Conservation (phyloP, 2,329 filamentous ascomycete genomes). For the Fusarium xylarioides region DNA sequence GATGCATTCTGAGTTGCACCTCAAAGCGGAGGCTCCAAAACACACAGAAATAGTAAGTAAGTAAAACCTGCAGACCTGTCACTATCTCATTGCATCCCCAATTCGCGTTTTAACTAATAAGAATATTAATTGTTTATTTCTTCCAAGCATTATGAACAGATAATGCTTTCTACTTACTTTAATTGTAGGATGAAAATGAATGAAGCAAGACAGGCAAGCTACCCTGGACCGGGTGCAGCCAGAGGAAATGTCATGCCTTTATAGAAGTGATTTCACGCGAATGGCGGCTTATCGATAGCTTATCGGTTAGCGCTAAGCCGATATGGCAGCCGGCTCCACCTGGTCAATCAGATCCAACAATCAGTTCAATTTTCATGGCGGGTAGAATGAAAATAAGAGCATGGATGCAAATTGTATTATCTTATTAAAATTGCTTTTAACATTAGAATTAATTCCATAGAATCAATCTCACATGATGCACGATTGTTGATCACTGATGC, state of each 20-base stretch:
- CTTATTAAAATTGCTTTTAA: neutral
- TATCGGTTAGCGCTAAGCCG: accelerated
- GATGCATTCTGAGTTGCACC: too few relatives aligned
- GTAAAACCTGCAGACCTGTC: too few relatives aligned
- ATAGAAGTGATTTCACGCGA: too few relatives aligned
- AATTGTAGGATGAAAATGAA: accelerated
- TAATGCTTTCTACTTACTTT: accelerated
- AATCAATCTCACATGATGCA: neutral
- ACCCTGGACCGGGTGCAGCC: too few relatives aligned
- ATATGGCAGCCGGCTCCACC: neutral
- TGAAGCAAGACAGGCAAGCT: too few relatives aligned
- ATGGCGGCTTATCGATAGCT: neutral
- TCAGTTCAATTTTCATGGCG: too few relatives aligned
- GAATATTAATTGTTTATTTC: too few relatives aligned
- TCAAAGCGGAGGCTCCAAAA: too few relatives aligned
- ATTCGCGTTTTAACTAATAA: accelerated
- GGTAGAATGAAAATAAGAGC: neutral
- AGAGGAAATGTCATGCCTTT: too few relatives aligned
- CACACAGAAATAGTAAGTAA: accelerated
- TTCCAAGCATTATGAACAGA: accelerated
- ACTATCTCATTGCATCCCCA: accelerated
- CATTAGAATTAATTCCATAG: too few relatives aligned
- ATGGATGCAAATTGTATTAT: neutral
- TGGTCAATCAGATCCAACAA: neutral
- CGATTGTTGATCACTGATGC: neutral